These are phyloP conservation scores for Corylus avellana DNA, from an alignment of 306 rosid species.

Conservation along the genomic window DNA sequence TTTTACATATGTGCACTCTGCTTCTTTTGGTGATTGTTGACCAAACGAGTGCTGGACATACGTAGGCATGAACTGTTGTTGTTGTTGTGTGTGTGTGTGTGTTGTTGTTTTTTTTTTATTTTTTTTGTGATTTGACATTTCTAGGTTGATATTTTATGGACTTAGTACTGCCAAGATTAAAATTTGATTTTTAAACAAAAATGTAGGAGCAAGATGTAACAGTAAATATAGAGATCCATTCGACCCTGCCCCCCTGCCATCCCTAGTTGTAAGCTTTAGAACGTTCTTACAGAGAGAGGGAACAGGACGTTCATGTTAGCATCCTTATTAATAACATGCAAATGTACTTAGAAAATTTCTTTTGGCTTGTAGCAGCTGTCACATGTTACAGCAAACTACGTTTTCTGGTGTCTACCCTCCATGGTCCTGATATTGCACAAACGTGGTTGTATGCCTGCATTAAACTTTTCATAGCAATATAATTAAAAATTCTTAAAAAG, in stretches of 20 bases:
- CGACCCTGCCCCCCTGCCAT: neutral
- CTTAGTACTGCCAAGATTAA: neutral
- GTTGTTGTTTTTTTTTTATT: too few relatives aligned
- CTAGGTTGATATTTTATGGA: neutral
- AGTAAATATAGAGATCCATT: neutral
- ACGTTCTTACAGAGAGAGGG: neutral
- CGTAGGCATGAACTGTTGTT: neutral
- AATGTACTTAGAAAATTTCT: neutral
- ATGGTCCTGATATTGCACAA: neutral
- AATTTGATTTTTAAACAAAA: neutral
- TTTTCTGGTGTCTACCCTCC: neutral
- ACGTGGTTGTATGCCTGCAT: neutral
- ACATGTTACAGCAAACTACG: neutral
- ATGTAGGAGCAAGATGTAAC: neutral
- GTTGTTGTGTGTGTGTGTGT: too few relatives aligned
- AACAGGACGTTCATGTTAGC: neutral
- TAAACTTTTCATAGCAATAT: neutral
- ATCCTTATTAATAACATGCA: neutral
- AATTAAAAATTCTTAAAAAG: slow-evolving; percentile 5
- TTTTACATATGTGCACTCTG: neutral
- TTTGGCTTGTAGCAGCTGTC: neutral
- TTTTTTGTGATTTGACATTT: neutral
- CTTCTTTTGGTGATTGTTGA: neutral
- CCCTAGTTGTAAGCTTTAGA: neutral
- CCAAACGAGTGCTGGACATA: neutral